A percentile compares a stretch with the other conserved stretches of the same genome.
phyloP scores from a whole-genome alignment of 1,139 yeast species.

The Martiniozyma asiatica region DNA sequence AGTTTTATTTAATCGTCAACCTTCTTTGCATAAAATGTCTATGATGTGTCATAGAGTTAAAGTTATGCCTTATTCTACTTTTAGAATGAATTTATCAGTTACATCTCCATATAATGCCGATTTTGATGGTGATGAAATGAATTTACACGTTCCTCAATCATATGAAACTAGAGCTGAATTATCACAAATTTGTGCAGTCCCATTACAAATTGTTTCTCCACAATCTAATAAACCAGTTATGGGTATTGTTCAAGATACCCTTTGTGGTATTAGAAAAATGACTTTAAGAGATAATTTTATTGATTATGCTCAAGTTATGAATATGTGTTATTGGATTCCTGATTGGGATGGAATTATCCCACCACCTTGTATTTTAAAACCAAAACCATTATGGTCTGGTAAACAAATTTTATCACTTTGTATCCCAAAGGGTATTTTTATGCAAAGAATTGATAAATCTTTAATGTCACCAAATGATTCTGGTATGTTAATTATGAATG shows the following conservation, averaged over 20 bases:
- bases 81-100: conserved; percentile 89
- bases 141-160: conserved; percentile 97
- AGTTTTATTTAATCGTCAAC: conserved; percentile 96
- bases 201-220: conserved; percentile 93
- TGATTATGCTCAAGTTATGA: conserved; percentile 91
- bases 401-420: conserved; percentile 88
- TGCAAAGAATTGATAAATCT: conserved; percentile 91
- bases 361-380: conserved; percentile 89
- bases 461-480: conserved; percentile 73
- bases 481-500: conserved; percentile 87
- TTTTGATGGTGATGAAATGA: conserved; percentile 99
- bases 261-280: conserved; percentile 94
- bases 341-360: conserved; percentile 98
- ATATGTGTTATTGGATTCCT: conserved; percentile 94
- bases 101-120: conserved; percentile 99
- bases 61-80: conserved; percentile 98
- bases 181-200: conserved; percentile 91
- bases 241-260: conserved; percentile 99
- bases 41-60: conserved; percentile 99
- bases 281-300: conserved; percentile 82
- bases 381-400: conserved; percentile 96
- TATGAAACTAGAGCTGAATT: conserved; percentile 97
- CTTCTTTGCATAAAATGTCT: conserved; percentile 97
- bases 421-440: conserved; percentile 89
- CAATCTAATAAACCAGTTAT: conserved; percentile 98